phyloP scores from a whole-genome alignment of 768 basidiomycete genomes.

The Chlorophyllum brunneum region DNA sequence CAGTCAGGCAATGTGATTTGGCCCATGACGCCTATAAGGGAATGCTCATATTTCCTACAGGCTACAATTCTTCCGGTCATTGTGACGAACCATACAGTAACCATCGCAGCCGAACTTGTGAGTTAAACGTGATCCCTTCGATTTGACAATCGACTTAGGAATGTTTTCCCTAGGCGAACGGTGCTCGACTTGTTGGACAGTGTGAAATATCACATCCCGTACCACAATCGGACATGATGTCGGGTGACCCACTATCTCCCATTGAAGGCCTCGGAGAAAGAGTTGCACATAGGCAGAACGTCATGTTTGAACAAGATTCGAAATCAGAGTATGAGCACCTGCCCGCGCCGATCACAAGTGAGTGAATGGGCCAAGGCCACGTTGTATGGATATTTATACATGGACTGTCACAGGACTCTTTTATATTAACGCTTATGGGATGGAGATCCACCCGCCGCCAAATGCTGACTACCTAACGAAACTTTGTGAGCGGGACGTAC shows the following conservation, averaged over 20 bases:
- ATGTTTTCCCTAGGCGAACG: slow-evolving; percentile 34
- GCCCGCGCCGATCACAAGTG: slow-evolving; percentile 59
- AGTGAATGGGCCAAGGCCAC: slow-evolving; percentile 20
- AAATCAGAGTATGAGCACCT: slow-evolving; percentile 57
- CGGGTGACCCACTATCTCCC: slow-evolving; percentile 39
- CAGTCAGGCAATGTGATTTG: slow-evolving; percentile 44
- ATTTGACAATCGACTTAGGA: slow-evolving; percentile 37
- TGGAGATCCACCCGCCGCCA: slow-evolving; percentile 87
- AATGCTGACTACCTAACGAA: slow-evolving; percentile 75
- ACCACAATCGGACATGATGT: slow-evolving; percentile 22
- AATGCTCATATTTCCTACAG: slow-evolving; percentile 20
- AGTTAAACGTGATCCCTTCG: slow-evolving; percentile 32
- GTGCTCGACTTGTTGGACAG: slow-evolving; percentile 78
- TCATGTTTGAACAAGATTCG: slow-evolving; percentile 55
- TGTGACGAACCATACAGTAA: slow-evolving; percentile 93
- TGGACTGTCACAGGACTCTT: slow-evolving; percentile 50
- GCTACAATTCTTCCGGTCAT: slow-evolving; percentile 87
- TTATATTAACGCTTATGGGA: slow-evolving; percentile 89
- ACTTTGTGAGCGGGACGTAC: slow-evolving; percentile 54
- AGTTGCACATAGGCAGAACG: slow-evolving; percentile 48
- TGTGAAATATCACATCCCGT: slow-evolving; percentile 93
- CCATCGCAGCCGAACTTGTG: slow-evolving; percentile 85
- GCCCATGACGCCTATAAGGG: not conserved
- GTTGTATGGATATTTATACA: not conserved
- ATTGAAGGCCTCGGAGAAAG: slow-evolving; percentile 52